These are phyloP conservation scores for Amanita rubescens DNA, from an alignment of 768 basidiomycete species.

Conservation along the genomic window DNA sequence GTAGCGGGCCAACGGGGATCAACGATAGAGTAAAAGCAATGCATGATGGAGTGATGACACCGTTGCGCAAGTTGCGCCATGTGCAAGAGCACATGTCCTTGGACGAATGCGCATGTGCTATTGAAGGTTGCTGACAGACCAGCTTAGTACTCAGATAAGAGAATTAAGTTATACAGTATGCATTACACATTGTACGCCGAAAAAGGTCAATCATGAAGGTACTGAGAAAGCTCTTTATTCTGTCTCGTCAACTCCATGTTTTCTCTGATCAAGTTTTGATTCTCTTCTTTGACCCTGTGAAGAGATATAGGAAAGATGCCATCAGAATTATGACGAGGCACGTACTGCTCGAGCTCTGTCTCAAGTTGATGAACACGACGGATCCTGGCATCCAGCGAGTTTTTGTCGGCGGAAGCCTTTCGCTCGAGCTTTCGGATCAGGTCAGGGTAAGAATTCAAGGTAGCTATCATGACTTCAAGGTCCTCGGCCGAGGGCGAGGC, in stretches of 20 bases:
- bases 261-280: not conserved
- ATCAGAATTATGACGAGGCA: conserved; percentile 6
- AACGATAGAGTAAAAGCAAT: not conserved
- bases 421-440: conserved; percentile 18
- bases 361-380: not conserved
- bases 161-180: no score
- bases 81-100: not conserved
- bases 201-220: not conserved
- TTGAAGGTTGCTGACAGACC: no score
- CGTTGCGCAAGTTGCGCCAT: not conserved
- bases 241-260: not conserved
- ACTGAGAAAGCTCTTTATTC: not conserved
- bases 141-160: not conserved
- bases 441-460: conserved; percentile 9
- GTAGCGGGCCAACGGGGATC: not conserved
- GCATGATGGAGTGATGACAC: not conserved
- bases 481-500: conserved; percentile 2
- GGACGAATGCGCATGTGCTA: no score
- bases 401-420: conserved; percentile 13
- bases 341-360: conserved; percentile 12
- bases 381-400: conserved; percentile 4
- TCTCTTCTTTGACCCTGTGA: not conserved
- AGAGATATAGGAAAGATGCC: not conserved
- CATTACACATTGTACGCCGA: not conserved
- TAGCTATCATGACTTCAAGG: conserved; percentile 9